Evolutionary conservation across 2,329 filamentous ascomycete species (phyloP).

Genomic region (Aureobasidium sp.): DNA sequence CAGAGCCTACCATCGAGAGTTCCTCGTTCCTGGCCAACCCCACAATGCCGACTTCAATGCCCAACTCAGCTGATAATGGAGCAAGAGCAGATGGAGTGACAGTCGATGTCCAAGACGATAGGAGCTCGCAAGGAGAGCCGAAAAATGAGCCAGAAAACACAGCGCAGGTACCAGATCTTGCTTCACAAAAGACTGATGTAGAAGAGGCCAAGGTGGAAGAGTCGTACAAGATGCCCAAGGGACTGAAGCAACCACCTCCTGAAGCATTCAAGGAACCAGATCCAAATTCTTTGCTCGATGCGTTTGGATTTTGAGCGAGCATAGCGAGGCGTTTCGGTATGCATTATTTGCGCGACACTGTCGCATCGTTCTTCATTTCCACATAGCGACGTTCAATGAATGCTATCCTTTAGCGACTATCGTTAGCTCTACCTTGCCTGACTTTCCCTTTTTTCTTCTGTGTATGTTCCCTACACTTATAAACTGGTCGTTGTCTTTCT

Average conservation of each 20-base stretch:
- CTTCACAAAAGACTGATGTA: too few relatives aligned
- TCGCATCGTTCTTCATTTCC: too few relatives aligned
- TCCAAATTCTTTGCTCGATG: slow-evolving; percentile 77
- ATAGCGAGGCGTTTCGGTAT: neutral
- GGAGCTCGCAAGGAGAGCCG: neutral
- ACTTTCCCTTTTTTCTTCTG: too few relatives aligned
- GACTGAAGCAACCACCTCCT: slow-evolving; percentile 50
- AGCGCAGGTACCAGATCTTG: too few relatives aligned
- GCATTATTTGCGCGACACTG: too few relatives aligned
- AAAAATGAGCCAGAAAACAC: neutral
- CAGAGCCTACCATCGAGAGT: neutral
- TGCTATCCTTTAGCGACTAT: too few relatives aligned
- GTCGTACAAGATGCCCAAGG: slow-evolving; percentile 7
- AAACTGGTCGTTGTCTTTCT: too few relatives aligned
- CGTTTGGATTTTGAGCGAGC: slow-evolving; percentile 68
- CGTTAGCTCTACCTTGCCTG: too few relatives aligned
- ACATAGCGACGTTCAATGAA: too few relatives aligned
- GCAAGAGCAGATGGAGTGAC: neutral
- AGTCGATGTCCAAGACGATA: neutral
- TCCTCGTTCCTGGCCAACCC: neutral
- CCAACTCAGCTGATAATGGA: neutral
- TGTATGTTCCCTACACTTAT: too few relatives aligned
- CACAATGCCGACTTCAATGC: slow-evolving; percentile 4
- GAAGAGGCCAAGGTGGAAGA: slow-evolving; percentile 10
- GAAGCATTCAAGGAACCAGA: slow-evolving; percentile 91